Base-by-base conservation (phyloP, 2,329 filamentous ascomycete species). In the Colletotrichum spinosum region DNA sequence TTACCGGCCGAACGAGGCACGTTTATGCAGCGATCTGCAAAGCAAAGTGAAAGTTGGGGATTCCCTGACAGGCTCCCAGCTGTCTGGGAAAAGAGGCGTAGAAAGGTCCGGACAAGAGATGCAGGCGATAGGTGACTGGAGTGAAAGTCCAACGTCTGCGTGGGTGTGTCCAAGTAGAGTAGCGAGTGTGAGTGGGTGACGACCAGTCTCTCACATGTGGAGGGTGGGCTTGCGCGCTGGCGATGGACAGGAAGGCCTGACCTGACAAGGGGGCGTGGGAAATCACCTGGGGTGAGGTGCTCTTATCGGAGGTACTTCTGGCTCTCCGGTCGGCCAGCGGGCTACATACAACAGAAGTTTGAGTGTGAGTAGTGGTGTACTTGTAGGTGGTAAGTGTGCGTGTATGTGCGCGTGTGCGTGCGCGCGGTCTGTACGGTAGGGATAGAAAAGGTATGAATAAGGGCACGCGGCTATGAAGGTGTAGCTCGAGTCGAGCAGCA, bases 21-120 rank as follows among this genome's bases (percentile, higher is more conserved):
- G 52, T 57, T 25, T 65, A 57, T 65, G 62, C 58, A 65, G 58
- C 58, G 62, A 65, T 65, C 58, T 65, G 58, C 62, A 65, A 49
- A 53, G 48, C 41, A 57, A 25, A 49, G 46, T 56, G n/a, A 35
- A 46, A 61, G 51, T 52, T 61, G 58, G 58, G 57, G 63, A 38
- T 49, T 62, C 57, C 58, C 52, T 63, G 58, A 41, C 38, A 53
- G 58, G 53, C 53, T 52, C 57, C 63, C 63, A 35, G 48, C 35
- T 57, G 51, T 62, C 48, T 62, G 63, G 63, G 50, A 62, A 65
- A 63, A 56, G 59, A 65, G 58, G 58, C 52, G 58, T 57, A 53
- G 41, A 53, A 55, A 52, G 25, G 41, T 56, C 60, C 57, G 63
- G 48, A 57, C 42, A 25, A 25, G 58, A 49, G 58, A 65, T 56